These are phyloP conservation scores for Alternaria arborescens DNA, from an alignment of 2,329 filamentous ascomycete species.

Conservation along the genomic window DNA sequence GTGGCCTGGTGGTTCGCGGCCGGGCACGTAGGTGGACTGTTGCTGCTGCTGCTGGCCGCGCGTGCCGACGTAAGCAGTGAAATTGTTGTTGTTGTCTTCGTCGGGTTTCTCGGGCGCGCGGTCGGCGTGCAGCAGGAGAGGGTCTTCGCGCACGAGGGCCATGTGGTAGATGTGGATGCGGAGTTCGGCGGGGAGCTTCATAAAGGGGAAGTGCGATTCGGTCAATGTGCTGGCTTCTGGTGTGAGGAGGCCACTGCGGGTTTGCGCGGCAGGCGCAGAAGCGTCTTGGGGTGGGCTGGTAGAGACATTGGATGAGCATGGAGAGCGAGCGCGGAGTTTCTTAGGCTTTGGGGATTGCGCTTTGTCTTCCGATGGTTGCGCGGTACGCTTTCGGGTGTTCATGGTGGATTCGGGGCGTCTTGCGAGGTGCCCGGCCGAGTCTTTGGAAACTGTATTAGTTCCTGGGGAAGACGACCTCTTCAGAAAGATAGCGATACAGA, in stretches of 20 bases:
- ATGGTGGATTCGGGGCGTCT: constrained; percentile 13
- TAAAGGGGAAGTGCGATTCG: constrained; percentile 49
- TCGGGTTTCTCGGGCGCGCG: constrained; percentile 18
- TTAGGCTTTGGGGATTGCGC: constrained; percentile 4
- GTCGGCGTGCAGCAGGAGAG: constrained; percentile 42
- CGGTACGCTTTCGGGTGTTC: constrained; percentile 10
- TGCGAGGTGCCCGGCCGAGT: too few species aligned
- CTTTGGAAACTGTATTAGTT: too few species aligned
- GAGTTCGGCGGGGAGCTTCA: constrained; percentile 58
- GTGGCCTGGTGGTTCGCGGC: background rate
- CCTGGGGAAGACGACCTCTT: background rate
- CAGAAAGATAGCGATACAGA: background rate
- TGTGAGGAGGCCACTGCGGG: constrained; percentile 27
- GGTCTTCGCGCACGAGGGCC: constrained; percentile 40
- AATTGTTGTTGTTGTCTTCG: too few species aligned
- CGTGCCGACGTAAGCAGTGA: too few species aligned
- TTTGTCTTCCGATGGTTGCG: constrained; percentile 7
- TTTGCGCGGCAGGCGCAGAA: constrained; percentile 3
- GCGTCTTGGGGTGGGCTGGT: background rate
- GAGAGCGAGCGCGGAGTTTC: constrained; percentile 14
- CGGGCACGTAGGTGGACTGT: background rate
- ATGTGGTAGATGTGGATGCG: constrained; percentile 56
- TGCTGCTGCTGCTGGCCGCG: too few species aligned
- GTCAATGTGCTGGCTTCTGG: constrained; percentile 30
- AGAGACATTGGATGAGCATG: constrained; percentile 2